A percentile compares a stretch with the other conserved stretches of the same genome.
These are phyloP conservation scores for Arabidopsis lyrata DNA, from an alignment of 441 rosid species.

Conservation along the genomic window DNA sequence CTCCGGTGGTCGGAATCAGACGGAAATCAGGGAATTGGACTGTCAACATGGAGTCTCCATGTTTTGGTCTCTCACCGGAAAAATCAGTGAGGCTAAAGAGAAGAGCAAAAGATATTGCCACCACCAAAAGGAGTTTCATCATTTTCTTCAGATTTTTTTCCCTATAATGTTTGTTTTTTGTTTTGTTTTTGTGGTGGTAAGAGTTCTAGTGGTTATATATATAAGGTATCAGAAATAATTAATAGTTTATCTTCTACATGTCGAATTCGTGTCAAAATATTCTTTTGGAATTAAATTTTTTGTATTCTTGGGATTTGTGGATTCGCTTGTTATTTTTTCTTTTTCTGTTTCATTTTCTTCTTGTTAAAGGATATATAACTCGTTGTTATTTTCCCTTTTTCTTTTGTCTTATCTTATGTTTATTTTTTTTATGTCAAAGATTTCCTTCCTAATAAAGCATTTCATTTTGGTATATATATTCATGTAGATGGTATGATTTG, in stretches of 20 bases:
- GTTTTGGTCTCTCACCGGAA: constrained; percentile 17
- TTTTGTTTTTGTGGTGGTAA: not conserved
- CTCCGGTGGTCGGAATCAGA: constrained; percentile 47
- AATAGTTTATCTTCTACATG: constrained; percentile 26
- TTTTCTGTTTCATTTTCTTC: no score
- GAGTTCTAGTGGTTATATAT: constrained; percentile 29
- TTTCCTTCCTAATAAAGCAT: constrained; percentile 13
- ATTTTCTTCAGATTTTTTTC: not conserved
- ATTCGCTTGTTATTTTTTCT: not conserved
- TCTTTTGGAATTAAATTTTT: not conserved
- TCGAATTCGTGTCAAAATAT: constrained; percentile 35
- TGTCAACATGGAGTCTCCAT: constrained; percentile 36
- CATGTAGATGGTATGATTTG: constrained; percentile 40
- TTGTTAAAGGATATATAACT: no score
- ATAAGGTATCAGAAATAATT: constrained; percentile 35
- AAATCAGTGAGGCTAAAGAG: not conserved
- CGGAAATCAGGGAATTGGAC: constrained; percentile 28
- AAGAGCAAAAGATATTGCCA: constrained; percentile 1
- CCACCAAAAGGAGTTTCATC: constrained; percentile 34
- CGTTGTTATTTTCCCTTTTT: no score
- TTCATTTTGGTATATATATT: constrained; percentile 8
- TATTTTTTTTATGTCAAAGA: not conserved
- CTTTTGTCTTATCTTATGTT: constrained; percentile 1
- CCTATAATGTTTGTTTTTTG: not conserved
- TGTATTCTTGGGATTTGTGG: constrained; percentile 27